Conservation (phyloP, 495 filamentous ascomycete genomes). For the Amphirosellinia nigrospora region DNA sequence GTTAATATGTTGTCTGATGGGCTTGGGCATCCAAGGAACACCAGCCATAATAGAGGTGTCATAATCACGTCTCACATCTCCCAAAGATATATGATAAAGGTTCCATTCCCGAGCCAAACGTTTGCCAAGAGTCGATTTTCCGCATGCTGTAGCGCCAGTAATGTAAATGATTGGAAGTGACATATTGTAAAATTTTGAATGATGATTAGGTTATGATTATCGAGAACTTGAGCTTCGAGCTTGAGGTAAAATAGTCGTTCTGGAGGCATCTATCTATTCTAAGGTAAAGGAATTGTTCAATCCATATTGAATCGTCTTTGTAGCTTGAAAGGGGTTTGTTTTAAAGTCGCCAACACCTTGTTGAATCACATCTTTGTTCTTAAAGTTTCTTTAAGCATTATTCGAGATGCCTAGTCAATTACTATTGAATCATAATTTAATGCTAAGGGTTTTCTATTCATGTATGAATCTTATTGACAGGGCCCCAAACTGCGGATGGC, state of each 20-base stretch:
- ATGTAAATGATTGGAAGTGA: slow-evolving; percentile 9
- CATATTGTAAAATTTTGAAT: neutral
- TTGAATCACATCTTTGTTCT: neutral
- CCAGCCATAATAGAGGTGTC: neutral
- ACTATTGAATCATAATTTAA: neutral
- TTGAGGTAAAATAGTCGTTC: neutral
- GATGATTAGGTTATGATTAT: neutral
- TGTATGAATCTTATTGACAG: no score
- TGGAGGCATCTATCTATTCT: neutral
- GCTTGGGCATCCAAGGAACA: neutral
- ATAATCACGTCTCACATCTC: neutral
- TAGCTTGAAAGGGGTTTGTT: neutral
- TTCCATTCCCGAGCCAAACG: slow-evolving; percentile 8
- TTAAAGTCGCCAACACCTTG: neutral
- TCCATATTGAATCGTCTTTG: neutral
- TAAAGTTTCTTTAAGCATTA: no score
- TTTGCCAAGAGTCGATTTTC: slow-evolving; percentile 11
- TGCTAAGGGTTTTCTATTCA: neutral
- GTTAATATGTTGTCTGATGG: neutral
- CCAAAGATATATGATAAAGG: slow-evolving; percentile 19
- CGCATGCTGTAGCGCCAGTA: slow-evolving; percentile 9
- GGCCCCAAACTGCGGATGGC: no score
- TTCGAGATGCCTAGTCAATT: neutral
- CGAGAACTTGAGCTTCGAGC: neutral
- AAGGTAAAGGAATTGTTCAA: neutral